Conservation (phyloP, 441 rosid genomes). For the Eutrema salsugineum region DNA sequence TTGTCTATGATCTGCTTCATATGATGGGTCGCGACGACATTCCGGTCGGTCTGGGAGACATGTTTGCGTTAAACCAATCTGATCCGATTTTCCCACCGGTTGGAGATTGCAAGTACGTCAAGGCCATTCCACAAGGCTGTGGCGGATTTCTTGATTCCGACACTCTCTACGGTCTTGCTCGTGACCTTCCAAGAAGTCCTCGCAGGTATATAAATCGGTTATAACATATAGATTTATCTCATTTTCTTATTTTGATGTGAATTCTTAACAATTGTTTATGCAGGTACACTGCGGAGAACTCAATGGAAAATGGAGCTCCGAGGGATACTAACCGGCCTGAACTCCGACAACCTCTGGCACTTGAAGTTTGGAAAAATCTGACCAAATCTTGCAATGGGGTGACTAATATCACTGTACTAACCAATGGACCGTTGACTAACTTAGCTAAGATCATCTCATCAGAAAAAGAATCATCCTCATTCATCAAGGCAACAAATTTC, state of each 20-base stretch:
- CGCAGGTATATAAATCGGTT: constrained; percentile 43
- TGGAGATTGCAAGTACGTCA: constrained; percentile 74
- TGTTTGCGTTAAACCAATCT: constrained; percentile 63
- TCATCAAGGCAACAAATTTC: constrained; percentile 50
- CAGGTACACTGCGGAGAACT: constrained; percentile 80
- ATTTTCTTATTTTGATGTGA: too few species aligned
- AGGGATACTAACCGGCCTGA: constrained; percentile 66
- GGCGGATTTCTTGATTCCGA: constrained; percentile 89
- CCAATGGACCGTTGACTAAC: constrained; percentile 84
- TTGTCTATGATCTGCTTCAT: constrained; percentile 80
- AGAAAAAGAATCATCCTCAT: constrained; percentile 34
- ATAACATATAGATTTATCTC: too few species aligned
- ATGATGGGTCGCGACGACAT: constrained; percentile 99
- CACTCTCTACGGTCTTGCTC: constrained; percentile 85
- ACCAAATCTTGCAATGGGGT: constrained; percentile 35
- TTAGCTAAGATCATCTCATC: constrained; percentile 60
- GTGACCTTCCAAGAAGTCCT: constrained; percentile 74
- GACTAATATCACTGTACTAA: constrained; percentile 61
- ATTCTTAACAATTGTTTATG: neutral
- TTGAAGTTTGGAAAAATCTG: constrained; percentile 66
- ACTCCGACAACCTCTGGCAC: constrained; percentile 70
- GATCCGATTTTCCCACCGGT: constrained; percentile 43
- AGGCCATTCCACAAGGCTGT: constrained; percentile 74
- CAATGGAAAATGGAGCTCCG: constrained; percentile 57
- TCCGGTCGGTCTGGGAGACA: constrained; percentile 71